Evolutionary conservation across 225 moss, liverwort and hornwort genomes (phyloP), one percentile per base, ranked within the genome.

Genomic region (Marchantia polymorpha): DNA sequence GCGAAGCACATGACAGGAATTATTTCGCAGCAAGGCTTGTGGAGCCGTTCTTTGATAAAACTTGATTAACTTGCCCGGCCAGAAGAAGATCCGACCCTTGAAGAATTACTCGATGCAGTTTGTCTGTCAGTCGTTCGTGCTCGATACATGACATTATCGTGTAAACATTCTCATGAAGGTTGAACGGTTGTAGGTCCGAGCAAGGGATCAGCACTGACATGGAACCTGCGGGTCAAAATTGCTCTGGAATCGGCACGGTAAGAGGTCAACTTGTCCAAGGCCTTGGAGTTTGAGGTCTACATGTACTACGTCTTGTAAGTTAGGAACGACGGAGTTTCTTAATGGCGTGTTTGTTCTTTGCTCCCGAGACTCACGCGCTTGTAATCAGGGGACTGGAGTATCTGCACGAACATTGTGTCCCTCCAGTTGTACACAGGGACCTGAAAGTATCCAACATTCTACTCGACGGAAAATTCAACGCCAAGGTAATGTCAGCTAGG

Each of bases 391-490:
- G 87, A 8, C 58, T 87, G 53, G 87, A 84, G 22, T 87, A 87
- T 55, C 73, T 87, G 15, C 87, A 87, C 61, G 84, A 87, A 58
- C 90, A 91, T 29, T 92, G 91, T 59, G 88, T 90, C 70, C 94
- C 94, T 12, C 88, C 84, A 49, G 92, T 94, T 77, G 87, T 94
- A 53, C 92, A 94, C 81, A 89, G 92, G 8, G 94, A 94, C 74
- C 91, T 94, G 81, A 94, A 94, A n/a, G 87, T 90, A 23, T 92
- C 91, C 88, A 94, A 94, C 75, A 94, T 94, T 14, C 83, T 94
- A 6, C 83, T 94, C n/a, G 90, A 91, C 78, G 90, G 90, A 22
- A 83, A 86, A 20, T 89, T 89, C 25, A 89, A 94, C 25, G 90
- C 92, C 23, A 89, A 90, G 75, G 84, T 94, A 61, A 61, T 11